Evolutionary conservation across 2,329 filamentous ascomycete genomes (phyloP).

Genomic region (Emericellopsis cladophorae): DNA sequence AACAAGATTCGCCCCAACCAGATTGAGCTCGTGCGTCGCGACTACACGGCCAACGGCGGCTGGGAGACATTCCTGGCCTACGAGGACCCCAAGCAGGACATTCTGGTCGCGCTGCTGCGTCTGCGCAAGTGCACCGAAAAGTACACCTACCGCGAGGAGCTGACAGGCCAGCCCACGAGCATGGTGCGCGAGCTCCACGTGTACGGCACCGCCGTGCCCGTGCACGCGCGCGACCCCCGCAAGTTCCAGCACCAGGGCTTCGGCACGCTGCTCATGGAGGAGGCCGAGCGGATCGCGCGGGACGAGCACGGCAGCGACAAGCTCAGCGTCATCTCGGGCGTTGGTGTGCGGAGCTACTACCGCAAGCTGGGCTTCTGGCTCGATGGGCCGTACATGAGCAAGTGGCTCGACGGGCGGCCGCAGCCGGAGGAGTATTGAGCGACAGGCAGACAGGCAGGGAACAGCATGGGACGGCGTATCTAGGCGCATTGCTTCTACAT

Average conservation of each 20-base stretch:
- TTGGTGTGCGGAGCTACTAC: slow-evolving; percentile 93
- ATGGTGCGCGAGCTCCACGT: slow-evolving; percentile 92
- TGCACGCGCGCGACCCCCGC: slow-evolving; percentile 85
- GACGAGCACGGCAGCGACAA: slow-evolving; percentile 91
- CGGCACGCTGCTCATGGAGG: slow-evolving; percentile 92
- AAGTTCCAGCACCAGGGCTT: slow-evolving; percentile 99
- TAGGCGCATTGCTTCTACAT: background rate
- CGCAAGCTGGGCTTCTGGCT: slow-evolving; percentile 84
- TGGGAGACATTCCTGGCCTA: slow-evolving; percentile 99
- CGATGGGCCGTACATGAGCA: slow-evolving; percentile 77
- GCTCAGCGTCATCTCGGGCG: slow-evolving; percentile 95
- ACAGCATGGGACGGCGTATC: background rate
- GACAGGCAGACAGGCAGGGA: background rate
- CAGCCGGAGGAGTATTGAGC: slow-evolving; percentile 4
- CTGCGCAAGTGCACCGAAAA: slow-evolving; percentile 82
- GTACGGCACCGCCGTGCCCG: slow-evolving; percentile 93
- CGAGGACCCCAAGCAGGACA: slow-evolving; percentile 97
- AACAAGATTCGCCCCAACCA: slow-evolving; percentile 96
- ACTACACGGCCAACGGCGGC: slow-evolving; percentile 89
- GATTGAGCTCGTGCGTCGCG: slow-evolving; percentile 84
- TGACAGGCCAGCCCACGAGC: slow-evolving; percentile 76
- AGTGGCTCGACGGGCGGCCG: slow-evolving; percentile 41
- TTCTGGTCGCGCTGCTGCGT: slow-evolving; percentile 80
- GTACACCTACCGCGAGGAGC: slow-evolving; percentile 84
- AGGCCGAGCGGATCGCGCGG: slow-evolving; percentile 87